Percentiles rank a stretch among this genome's conserved stretches.
These are phyloP conservation scores for Trichoderma pleuroti DNA, from an alignment of 2,329 filamentous ascomycete species.

Conservation along the genomic window DNA sequence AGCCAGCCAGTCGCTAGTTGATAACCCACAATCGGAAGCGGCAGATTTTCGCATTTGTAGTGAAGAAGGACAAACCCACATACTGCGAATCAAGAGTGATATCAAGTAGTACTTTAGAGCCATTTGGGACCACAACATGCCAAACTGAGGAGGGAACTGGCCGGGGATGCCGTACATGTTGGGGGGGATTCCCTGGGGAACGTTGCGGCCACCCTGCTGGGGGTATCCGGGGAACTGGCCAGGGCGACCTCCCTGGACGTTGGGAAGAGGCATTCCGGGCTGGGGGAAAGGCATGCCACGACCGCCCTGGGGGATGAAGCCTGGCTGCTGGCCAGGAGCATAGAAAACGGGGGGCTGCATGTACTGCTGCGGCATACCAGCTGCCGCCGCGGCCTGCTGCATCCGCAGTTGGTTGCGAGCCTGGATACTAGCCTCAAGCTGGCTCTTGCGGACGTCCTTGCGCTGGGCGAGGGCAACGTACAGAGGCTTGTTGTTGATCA, in stretches of 20 bases:
- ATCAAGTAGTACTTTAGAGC: neutral
- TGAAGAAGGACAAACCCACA: neutral
- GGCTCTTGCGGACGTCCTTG: constrained; percentile 99
- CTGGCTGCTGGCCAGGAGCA: constrained; percentile 73
- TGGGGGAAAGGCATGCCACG: constrained; percentile 66
- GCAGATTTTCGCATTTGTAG: neutral
- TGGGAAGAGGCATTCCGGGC: constrained; percentile 62
- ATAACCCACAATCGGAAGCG: neutral
- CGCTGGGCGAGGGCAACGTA: constrained; percentile 98
- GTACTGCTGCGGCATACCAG: constrained; percentile 81
- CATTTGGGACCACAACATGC: constrained; percentile 24
- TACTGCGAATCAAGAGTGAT: neutral
- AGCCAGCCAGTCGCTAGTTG: neutral
- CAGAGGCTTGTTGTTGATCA: constrained; percentile 93
- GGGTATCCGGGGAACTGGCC: constrained; percentile 83
- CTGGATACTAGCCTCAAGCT: constrained; percentile 98
- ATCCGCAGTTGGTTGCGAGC: constrained; percentile 97
- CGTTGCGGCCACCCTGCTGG: constrained; percentile 82
- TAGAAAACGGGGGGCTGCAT: constrained; percentile 94
- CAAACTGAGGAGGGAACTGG: constrained; percentile 78
- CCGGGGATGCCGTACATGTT: constrained; percentile 79
- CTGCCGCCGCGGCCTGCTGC: constrained; percentile 91
- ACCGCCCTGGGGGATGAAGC: constrained; percentile 62
- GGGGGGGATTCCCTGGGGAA: constrained; percentile 82
- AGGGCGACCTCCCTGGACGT: constrained; percentile 75